phyloP scores from a whole-genome alignment of 768 basidiomycete genomes.

The Ramaria sp. region DNA sequence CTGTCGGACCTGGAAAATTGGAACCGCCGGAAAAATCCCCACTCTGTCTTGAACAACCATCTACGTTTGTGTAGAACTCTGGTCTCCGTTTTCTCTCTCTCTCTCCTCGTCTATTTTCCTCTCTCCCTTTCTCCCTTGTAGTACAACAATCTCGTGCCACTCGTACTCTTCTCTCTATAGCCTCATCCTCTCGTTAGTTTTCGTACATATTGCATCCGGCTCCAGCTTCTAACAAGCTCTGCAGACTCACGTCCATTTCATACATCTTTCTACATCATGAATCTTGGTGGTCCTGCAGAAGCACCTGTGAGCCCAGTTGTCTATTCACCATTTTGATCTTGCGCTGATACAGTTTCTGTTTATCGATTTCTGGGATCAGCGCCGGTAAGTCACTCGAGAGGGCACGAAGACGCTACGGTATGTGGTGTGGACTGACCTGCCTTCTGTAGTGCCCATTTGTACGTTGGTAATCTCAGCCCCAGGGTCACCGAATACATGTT shows the following conservation, averaged over 20 bases:
- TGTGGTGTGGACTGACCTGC: not conserved
- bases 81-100: conserved; percentile 16
- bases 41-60: conserved; percentile 10
- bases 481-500: conserved; percentile 99
- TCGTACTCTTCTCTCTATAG: conserved; percentile 23
- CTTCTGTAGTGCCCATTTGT: conserved; percentile 71
- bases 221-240: conserved; percentile 20
- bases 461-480: conserved; percentile 96
- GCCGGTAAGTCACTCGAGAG: not conserved
- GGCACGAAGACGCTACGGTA: not conserved
- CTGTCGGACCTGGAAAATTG: conserved; percentile 4
- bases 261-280: conserved; percentile 48
- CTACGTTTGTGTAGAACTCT: conserved; percentile 1
- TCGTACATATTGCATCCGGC: conserved; percentile 28
- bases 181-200: conserved; percentile 26
- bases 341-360: conserved; percentile 8
- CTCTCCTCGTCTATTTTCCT: conserved; percentile 24
- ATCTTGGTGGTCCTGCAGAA: conserved; percentile 53
- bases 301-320: conserved; percentile 50
- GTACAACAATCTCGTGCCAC: conserved; percentile 20
- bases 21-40: conserved; percentile 4
- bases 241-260: conserved; percentile 18
- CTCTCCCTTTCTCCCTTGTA: conserved; percentile 17
- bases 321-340: conserved; percentile 11
- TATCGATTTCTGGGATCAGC: conserved; percentile 7